phyloP scores from a whole-genome alignment of 2,329 filamentous ascomycete genomes.

The Dactylellina drechsleri region DNA sequence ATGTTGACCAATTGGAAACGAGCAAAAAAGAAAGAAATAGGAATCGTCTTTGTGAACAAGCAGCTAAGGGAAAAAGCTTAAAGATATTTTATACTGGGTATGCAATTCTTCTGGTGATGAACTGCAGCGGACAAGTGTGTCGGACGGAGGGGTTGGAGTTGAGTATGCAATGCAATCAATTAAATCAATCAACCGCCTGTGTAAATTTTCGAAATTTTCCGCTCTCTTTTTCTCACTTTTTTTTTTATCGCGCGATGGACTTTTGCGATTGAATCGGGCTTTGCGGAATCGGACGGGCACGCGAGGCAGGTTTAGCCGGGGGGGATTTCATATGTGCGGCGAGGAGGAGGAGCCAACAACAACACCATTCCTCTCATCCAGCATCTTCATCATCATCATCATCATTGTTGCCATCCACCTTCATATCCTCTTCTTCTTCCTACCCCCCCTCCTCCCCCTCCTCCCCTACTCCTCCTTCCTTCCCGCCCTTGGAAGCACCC shows the following conservation, averaged over 20 bases:
- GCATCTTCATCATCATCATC: constrained; percentile 1
- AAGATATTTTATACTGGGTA: no score
- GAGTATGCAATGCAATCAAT: background rate
- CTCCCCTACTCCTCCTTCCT: background rate
- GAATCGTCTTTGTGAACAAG: no score
- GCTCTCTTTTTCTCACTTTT: constrained; percentile 1
- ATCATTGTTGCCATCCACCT: background rate
- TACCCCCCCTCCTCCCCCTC: background rate
- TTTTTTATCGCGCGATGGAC: constrained; percentile 21
- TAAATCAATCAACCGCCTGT: no score
- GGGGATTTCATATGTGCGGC: no score
- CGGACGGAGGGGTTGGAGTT: constrained; percentile 4
- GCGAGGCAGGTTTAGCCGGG: constrained; percentile 36
- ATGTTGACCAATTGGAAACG: constrained; percentile 29
- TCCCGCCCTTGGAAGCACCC: background rate
- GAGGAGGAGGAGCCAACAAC: background rate
- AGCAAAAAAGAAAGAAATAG: constrained; percentile 5
- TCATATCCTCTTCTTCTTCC: background rate
- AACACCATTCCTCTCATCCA: background rate
- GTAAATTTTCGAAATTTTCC: no score
- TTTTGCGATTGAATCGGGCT: constrained; percentile 5
- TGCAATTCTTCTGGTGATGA: no score
- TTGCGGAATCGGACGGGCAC: constrained; percentile 16
- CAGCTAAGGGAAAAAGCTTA: no score
- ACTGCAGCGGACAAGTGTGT: no score